Conservation (phyloP, 2,329 filamentous ascomycete species). For the Pseudogymnoascus sp. region DNA sequence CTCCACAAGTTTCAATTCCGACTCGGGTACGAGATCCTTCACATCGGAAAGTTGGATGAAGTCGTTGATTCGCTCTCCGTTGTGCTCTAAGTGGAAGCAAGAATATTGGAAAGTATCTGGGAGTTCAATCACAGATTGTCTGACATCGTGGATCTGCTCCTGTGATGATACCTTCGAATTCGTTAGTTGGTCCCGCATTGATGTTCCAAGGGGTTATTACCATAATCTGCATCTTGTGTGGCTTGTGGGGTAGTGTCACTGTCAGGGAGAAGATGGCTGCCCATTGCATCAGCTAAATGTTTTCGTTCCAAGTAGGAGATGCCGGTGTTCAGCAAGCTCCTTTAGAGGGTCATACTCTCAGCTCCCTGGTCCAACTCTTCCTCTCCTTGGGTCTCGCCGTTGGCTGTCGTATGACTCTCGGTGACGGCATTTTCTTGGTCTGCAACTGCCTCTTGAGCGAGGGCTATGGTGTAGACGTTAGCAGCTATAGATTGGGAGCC, state of each 20-base stretch:
- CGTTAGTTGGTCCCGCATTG: conserved; percentile 21
- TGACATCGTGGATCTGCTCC: conserved; percentile 95
- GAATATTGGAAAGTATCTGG: conserved; percentile 93
- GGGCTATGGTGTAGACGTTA: neutral
- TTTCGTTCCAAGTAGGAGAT: neutral
- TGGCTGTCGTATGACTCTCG: conserved; percentile 19
- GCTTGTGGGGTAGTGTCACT: conserved; percentile 72
- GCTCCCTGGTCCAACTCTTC: conserved; percentile 21
- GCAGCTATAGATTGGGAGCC: neutral
- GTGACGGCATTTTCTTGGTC: conserved; percentile 17
- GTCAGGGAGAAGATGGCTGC: conserved; percentile 54
- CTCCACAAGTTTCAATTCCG: conserved; percentile 74
- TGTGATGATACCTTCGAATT: conserved; percentile 67
- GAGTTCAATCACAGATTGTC: conserved; percentile 90
- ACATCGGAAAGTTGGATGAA: conserved; percentile 90
- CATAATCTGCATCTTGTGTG: conserved; percentile 75
- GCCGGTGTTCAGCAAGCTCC: neutral
- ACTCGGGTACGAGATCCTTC: conserved; percentile 64
- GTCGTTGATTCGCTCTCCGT: conserved; percentile 85
- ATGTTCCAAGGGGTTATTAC: conserved; percentile 38
- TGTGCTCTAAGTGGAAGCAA: conserved; percentile 94
- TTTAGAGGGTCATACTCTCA: conserved; percentile 23
- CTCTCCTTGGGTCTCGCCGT: conserved; percentile 20
- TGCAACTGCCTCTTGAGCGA: conserved; percentile 8
- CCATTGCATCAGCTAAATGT: conserved; percentile 16